Conservation (phyloP, 495 filamentous ascomycete genomes). For the Podospora didyma region DNA sequence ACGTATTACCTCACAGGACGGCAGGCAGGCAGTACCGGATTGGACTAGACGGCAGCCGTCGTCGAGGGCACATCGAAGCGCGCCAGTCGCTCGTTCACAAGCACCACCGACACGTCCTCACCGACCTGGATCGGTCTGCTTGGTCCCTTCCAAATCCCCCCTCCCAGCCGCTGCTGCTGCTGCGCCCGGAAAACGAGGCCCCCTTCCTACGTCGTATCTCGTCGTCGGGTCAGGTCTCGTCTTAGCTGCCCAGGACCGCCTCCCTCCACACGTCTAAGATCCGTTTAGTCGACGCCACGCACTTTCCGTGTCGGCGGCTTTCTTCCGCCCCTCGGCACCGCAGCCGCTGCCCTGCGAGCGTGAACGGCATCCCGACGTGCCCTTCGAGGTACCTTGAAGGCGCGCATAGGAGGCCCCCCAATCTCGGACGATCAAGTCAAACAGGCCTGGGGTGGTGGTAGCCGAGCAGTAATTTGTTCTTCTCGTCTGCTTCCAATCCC, state of each 20-base stretch:
- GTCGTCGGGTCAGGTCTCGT: background rate
- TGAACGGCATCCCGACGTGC: background rate
- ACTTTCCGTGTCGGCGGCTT: background rate
- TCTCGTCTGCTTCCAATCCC: conserved; percentile 8
- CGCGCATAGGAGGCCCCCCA: no score
- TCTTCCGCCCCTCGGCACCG: background rate
- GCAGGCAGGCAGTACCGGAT: background rate
- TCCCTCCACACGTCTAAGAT: background rate
- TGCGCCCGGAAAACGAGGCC: background rate
- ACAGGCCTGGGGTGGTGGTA: conserved; percentile 17
- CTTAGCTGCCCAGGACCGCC: background rate
- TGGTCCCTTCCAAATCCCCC: no score
- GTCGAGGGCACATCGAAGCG: no score
- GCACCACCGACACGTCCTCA: no score
- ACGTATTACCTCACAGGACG: background rate
- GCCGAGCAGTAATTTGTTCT: conserved; percentile 17
- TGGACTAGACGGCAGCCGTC: no score
- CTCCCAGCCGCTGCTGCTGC: no score
- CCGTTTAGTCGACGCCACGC: background rate
- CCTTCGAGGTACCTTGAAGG: no score
- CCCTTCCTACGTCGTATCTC: background rate
- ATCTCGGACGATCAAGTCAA: background rate
- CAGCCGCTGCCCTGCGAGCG: background rate
- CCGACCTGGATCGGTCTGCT: no score
- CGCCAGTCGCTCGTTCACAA: no score